Conservation (phyloP, 2,329 filamentous ascomycete genomes). For the Malbranchea zuffiana region DNA sequence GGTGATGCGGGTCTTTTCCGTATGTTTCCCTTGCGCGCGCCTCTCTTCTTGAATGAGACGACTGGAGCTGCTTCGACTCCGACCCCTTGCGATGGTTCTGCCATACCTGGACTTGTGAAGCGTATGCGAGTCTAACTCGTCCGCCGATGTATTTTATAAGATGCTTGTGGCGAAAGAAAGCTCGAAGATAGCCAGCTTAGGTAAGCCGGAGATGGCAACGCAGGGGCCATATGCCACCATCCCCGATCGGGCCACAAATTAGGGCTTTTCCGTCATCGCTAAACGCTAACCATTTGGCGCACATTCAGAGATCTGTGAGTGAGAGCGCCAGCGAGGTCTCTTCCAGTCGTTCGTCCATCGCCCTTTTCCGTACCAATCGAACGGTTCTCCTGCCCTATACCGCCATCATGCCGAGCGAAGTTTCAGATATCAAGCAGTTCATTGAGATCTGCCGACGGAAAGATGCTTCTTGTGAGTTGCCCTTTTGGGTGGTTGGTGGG, state of each 20-base stretch:
- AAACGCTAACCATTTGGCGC: slow-evolving; percentile 22
- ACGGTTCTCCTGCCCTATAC: background rate
- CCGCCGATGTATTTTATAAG: too few relatives aligned
- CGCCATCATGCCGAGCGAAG: slow-evolving; percentile 91
- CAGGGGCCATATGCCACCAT: background rate
- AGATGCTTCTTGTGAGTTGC: slow-evolving; percentile 94
- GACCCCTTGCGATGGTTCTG: too few relatives aligned
- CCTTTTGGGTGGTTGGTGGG: background rate
- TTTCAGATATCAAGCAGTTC: slow-evolving; percentile 99
- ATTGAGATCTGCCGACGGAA: slow-evolving; percentile 99
- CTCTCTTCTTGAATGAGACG: slow-evolving; percentile 92
- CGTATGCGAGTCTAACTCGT: too few relatives aligned
- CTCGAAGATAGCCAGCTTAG: too few relatives aligned
- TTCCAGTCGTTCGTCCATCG: slow-evolving; percentile 7
- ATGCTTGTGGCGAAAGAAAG: too few relatives aligned
- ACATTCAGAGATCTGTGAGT: slow-evolving; percentile 10
- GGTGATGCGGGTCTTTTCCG: slow-evolving; percentile 74
- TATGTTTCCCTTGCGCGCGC: slow-evolving; percentile 64
- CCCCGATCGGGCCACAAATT: slow-evolving; percentile 6
- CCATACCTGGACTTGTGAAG: too few relatives aligned
- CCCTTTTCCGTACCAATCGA: background rate
- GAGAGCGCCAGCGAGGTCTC: slow-evolving; percentile 15
- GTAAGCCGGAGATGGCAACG: too few relatives aligned
- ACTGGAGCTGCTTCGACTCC: too few relatives aligned
- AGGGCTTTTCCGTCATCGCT: slow-evolving; percentile 15